These are phyloP conservation scores for Vitis rotundifolia DNA, from an alignment of 164 flowering plant species.

Conservation along the genomic window DNA sequence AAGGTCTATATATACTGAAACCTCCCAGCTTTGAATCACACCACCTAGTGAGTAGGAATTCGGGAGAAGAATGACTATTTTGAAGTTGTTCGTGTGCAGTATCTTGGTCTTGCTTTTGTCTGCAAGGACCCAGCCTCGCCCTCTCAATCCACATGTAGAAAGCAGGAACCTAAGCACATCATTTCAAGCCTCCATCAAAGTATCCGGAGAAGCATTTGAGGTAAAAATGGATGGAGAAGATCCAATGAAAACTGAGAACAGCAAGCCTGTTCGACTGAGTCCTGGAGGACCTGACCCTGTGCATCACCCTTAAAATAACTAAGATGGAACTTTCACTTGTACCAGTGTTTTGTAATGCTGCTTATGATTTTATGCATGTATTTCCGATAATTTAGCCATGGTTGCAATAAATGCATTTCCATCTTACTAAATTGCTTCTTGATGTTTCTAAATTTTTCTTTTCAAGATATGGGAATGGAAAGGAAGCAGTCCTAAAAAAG, in stretches of 20 bases:
- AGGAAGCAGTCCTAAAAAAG: too few species aligned
- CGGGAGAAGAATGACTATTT: not conserved
- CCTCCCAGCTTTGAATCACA: not conserved
- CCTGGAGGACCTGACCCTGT: conserved; percentile 25
- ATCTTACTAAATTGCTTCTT: too few species aligned
- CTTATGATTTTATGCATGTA: too few species aligned
- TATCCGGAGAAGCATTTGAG: not conserved
- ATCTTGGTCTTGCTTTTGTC: conserved; percentile 13
- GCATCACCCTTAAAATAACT: conserved; percentile 4
- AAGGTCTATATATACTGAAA: not conserved
- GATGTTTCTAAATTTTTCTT: too few species aligned
- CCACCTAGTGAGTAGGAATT: not conserved
- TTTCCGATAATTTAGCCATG: too few species aligned
- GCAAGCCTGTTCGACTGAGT: conserved; percentile 1
- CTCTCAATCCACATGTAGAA: not conserved
- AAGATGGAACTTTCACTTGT: too few species aligned
- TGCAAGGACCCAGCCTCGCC: conserved; percentile 2
- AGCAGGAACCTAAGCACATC: conserved; percentile 1
- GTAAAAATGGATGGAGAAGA: not conserved
- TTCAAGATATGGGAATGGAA: too few species aligned
- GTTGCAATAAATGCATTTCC: too few species aligned
- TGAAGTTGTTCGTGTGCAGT: not conserved
- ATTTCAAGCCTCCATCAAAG: not conserved
- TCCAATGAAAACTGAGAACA: not conserved
- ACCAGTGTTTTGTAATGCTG: too few species aligned